phyloP scores from a whole-genome alignment of 441 rosid genomes.

The Flueggea neowawraea region DNA sequence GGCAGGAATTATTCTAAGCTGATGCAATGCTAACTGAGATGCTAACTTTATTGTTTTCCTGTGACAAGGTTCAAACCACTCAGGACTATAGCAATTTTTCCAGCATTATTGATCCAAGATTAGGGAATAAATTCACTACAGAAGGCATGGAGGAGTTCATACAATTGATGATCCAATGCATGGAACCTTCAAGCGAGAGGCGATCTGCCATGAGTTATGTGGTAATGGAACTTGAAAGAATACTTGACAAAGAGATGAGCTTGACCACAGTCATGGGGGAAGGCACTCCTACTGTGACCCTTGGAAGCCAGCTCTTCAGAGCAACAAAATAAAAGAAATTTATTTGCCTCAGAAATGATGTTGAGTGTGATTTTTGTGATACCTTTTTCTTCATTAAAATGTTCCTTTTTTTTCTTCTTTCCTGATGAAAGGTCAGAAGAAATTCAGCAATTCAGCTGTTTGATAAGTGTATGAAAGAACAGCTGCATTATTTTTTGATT shows the following conservation, averaged over 20 bases:
- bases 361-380: slow-evolving; percentile 33
- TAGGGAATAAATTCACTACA: slow-evolving; percentile 38
- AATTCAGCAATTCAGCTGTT: slow-evolving; percentile 56
- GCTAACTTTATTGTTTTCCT: not conserved
- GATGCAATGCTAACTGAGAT: not conserved
- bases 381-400: slow-evolving; percentile 1
- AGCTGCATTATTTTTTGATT: slow-evolving; percentile 49
- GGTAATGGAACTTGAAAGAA: slow-evolving; percentile 48
- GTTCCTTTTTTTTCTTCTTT: slow-evolving; percentile 3
- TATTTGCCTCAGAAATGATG: slow-evolving; percentile 13
- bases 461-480: slow-evolving; percentile 81
- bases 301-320: slow-evolving; percentile 57
- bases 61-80: slow-evolving; percentile 56
- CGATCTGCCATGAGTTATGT: slow-evolving; percentile 48
- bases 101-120: slow-evolving; percentile 38
- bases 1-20: not conserved
- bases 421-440: slow-evolving; percentile 20
- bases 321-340: slow-evolving; percentile 26
- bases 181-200: slow-evolving; percentile 36
- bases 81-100: slow-evolving; percentile 39
- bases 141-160: slow-evolving; percentile 45
- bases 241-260: slow-evolving; percentile 46
- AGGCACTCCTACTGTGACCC: slow-evolving; percentile 40
- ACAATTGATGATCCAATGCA: slow-evolving; percentile 38
- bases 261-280: slow-evolving; percentile 55